phyloP scores from a whole-genome alignment of 345 rosid species.

The Gossypium raimondii region DNA sequence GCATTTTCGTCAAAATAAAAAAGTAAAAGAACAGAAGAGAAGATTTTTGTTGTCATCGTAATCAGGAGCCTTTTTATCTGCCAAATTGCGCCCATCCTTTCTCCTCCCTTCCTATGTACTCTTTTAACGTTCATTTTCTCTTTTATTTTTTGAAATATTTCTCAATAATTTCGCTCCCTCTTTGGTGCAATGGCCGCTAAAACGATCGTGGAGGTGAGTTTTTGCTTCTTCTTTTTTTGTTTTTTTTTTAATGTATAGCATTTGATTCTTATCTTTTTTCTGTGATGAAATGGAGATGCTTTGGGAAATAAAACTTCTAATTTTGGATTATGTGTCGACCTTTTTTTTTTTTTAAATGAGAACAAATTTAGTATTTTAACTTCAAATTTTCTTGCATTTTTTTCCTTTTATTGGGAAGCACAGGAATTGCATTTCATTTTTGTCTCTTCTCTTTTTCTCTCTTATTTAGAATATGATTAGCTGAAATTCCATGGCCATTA shows the following conservation, averaged over 20 bases:
- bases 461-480: neutral
- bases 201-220: slow-evolving; percentile 27
- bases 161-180: neutral
- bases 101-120: neutral
- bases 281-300: neutral
- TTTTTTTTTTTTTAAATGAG: neutral
- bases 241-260: neutral
- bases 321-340: neutral
- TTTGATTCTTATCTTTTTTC: neutral
- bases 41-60: slow-evolving; percentile 23
- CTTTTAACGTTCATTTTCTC: neutral
- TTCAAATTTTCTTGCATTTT: neutral
- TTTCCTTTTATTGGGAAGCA: too few species aligned
- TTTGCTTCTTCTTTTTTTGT: neutral
- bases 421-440: neutral
- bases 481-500: neutral
- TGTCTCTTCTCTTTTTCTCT: too few species aligned
- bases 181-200: slow-evolving; percentile 24
- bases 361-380: neutral
- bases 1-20: slow-evolving; percentile 13
- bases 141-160: neutral
- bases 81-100: slow-evolving; percentile 27
- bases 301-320: slow-evolving; percentile 2
- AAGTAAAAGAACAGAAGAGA: neutral
- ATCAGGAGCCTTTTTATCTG: slow-evolving; percentile 34